phyloP scores from a whole-genome alignment of 306 rosid species.

The Notholithocarpus densiflorus region DNA sequence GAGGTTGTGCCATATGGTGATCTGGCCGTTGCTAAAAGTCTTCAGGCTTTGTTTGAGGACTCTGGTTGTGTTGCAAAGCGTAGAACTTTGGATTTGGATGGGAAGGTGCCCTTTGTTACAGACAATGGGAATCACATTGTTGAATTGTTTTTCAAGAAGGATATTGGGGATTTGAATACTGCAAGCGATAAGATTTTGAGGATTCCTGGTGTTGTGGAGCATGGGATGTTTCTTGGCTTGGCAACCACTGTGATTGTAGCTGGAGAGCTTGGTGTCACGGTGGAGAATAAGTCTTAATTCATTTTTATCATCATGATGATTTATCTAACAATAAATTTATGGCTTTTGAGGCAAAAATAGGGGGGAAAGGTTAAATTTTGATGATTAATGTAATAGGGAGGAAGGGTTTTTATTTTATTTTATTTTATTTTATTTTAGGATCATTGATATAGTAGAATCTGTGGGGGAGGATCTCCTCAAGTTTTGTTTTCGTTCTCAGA shows the following conservation, averaged over 20 bases:
- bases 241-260: constrained; percentile 88
- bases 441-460: constrained; percentile 13
- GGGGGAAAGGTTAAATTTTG: background rate
- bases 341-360: constrained; percentile 8
- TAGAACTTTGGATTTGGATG: constrained; percentile 38
- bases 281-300: constrained; percentile 43
- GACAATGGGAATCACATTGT: constrained; percentile 74
- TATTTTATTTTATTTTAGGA: background rate
- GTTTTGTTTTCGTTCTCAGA: constrained; percentile 14
- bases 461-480: constrained; percentile 26
- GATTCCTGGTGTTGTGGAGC: constrained; percentile 85
- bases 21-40: constrained; percentile 28
- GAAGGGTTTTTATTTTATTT: background rate
- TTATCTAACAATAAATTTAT: constrained; percentile 29
- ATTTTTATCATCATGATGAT: background rate
- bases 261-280: constrained; percentile 69
- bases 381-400: constrained; percentile 18
- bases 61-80: constrained; percentile 70
- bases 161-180: constrained; percentile 73
- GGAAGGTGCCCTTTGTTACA: constrained; percentile 53
- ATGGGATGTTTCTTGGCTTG: constrained; percentile 86
- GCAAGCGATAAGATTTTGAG: constrained; percentile 72
- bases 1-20: constrained; percentile 48
- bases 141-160: constrained; percentile 62
- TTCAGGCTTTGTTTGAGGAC: constrained; percentile 43